Conservation (phyloP, 139 green algal genomes). For the Pleodorina starrii region DNA sequence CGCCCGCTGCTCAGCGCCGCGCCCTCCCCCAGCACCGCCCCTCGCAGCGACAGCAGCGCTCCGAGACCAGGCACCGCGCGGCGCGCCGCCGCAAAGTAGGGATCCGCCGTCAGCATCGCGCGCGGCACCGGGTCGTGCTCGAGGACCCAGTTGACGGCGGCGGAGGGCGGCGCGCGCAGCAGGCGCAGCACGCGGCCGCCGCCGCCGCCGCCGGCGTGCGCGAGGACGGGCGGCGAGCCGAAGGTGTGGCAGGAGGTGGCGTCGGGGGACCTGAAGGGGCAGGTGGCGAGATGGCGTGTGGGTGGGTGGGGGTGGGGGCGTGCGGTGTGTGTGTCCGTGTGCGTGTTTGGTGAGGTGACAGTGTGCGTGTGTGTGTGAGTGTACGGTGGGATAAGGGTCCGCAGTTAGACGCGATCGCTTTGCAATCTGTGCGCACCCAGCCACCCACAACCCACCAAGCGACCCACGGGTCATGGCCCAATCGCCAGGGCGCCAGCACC, state of each 20-base stretch:
- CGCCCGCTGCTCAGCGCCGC: slow-evolving; percentile 58
- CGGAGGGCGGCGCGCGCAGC: slow-evolving; percentile 11
- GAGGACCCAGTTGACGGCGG: slow-evolving; percentile 74
- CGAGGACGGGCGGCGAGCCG: slow-evolving; percentile 76
- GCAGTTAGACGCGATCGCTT: too few species aligned
- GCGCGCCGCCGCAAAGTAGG: slow-evolving; percentile 64
- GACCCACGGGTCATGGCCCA: too few species aligned
- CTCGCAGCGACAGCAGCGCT: slow-evolving; percentile 62
- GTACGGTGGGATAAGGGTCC: too few species aligned
- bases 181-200: slow-evolving; percentile 55
- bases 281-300: too few species aligned
- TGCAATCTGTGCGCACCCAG: too few species aligned
- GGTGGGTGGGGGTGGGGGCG: too few species aligned
- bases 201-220: slow-evolving; percentile 60
- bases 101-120: slow-evolving; percentile 76
- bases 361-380: too few species aligned
- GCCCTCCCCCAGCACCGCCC: slow-evolving; percentile 57
- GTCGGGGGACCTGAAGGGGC: background rate
- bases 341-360: too few species aligned
- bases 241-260: slow-evolving; percentile 64
- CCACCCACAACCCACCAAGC: too few species aligned
- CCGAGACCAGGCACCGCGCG: slow-evolving; percentile 8
- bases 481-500: too few species aligned
- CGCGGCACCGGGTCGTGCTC: slow-evolving; percentile 77
- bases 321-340: too few species aligned